These are phyloP conservation scores for Pseudoturritis turrita DNA, from an alignment of 345 rosid species.

Conservation along the genomic window DNA sequence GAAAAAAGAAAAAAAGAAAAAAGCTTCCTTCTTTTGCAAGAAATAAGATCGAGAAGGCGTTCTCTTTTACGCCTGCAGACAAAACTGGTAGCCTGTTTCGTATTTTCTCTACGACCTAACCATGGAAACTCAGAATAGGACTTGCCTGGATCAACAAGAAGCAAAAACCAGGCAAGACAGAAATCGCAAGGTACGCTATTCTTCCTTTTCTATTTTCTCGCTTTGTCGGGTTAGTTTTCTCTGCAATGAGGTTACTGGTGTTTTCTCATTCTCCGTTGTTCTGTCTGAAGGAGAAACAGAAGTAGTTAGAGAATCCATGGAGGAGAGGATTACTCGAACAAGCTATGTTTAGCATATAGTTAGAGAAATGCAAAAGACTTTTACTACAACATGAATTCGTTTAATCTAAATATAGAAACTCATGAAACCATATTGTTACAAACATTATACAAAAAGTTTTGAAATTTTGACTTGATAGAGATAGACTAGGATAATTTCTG, in stretches of 20 bases:
- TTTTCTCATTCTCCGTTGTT: not conserved
- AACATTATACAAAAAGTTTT: not conserved
- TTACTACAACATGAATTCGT: not conserved
- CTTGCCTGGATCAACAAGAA: constrained; percentile 13
- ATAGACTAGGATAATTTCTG: not conserved
- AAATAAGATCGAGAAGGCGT: not conserved
- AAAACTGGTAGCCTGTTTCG: not conserved
- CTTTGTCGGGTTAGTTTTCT: not conserved
- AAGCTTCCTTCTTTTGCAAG: not conserved
- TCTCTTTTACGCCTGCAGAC: not conserved
- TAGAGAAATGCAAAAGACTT: not conserved
- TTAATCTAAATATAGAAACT: constrained; percentile 15
- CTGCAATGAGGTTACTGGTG: not conserved
- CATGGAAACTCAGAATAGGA: constrained; percentile 3
- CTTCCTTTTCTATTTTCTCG: not conserved
- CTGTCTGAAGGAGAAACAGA: constrained; percentile 9
- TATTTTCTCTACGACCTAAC: not conserved
- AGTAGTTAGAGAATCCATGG: constrained; percentile 16
- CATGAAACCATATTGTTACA: not conserved
- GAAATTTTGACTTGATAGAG: not conserved
- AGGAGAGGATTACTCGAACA: constrained; percentile 15
- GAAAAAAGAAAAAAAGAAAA: not conserved
- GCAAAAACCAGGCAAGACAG: not conserved
- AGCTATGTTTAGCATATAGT: constrained; percentile 22
- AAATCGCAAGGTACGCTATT: not conserved